Percentiles rank a stretch among this genome's conserved stretches.
phyloP scores from a whole-genome alignment of 1,284 basidiomycete species.

The Trichosporon faecale region DNA sequence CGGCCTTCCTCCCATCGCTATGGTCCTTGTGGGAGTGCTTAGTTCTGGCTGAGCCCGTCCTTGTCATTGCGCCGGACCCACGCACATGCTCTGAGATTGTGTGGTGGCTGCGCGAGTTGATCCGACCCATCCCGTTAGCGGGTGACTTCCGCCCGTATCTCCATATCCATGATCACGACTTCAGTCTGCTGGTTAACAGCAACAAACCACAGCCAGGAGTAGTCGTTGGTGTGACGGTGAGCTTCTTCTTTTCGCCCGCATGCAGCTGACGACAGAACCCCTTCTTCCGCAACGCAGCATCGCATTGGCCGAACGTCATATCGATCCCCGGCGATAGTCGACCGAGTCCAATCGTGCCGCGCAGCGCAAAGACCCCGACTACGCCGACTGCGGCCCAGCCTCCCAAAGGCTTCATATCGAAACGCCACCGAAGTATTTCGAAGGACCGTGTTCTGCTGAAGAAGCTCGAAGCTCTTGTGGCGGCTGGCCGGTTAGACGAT shows the following conservation, averaged over 20 bases:
- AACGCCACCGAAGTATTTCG: slow-evolving; percentile 77
- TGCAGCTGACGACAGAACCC: slow-evolving; percentile 61
- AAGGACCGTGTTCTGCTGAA: slow-evolving; percentile 72
- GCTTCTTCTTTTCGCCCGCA: slow-evolving; percentile 4
- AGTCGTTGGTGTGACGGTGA: slow-evolving; percentile 75
- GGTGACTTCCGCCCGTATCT: slow-evolving; percentile 90
- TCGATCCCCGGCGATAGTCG: slow-evolving; percentile 37
- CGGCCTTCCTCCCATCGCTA: slow-evolving; percentile 70
- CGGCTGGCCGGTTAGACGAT: slow-evolving; percentile 47
- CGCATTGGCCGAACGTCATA: slow-evolving; percentile 85
- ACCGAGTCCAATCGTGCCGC: slow-evolving; percentile 19
- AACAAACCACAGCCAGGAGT: slow-evolving; percentile 79
- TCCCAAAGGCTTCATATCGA: slow-evolving; percentile 70
- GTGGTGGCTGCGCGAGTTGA: slow-evolving; percentile 85
- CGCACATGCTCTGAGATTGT: slow-evolving; percentile 71
- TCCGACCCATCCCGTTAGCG: slow-evolving; percentile 83
- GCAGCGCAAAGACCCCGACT: background rate
- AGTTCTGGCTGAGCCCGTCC: slow-evolving; percentile 78
- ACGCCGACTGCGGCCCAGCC: slow-evolving; percentile 44
- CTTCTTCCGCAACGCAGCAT: slow-evolving; percentile 80
- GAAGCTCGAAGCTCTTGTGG: slow-evolving; percentile 42
- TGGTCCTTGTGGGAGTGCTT: slow-evolving; percentile 94
- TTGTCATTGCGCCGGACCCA: slow-evolving; percentile 79
- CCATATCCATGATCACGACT: slow-evolving; percentile 90
- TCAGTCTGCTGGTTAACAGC: slow-evolving; percentile 69